phyloP scores from a whole-genome alignment of 1,284 basidiomycete species.

The Pyrrhoderma noxium region DNA sequence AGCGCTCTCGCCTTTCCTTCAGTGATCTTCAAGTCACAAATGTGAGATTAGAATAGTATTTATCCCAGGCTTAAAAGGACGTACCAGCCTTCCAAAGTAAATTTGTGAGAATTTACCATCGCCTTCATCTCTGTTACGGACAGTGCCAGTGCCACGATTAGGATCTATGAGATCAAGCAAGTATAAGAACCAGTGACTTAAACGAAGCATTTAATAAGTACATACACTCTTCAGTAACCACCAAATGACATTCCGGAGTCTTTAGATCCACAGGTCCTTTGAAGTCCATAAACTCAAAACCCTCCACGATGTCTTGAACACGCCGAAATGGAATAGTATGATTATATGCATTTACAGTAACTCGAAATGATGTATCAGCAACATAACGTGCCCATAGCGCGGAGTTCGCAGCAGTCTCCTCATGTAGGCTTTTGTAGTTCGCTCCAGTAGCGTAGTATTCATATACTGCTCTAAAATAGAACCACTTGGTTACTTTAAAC shows the following conservation, averaged over 20 bases:
- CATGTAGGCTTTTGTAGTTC: conserved; percentile 67
- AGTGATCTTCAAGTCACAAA: conserved; percentile 43
- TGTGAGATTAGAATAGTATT: not conserved
- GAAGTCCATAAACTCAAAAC: conserved; percentile 83
- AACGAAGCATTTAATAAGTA: not conserved
- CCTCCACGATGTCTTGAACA: conserved; percentile 67
- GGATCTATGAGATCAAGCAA: conserved; percentile 34
- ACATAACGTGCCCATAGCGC: conserved; percentile 56
- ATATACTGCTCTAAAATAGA: conserved; percentile 55
- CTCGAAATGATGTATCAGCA: conserved; percentile 69
- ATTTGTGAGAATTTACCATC: conserved; percentile 64
- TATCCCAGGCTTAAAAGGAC: conserved; percentile 34
- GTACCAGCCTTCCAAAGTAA: conserved; percentile 81
- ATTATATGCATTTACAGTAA: conserved; percentile 73
- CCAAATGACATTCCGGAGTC: conserved; percentile 70
- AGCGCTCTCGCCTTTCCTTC: conserved; percentile 68
- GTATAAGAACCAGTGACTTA: not conserved
- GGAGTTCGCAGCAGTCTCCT: conserved; percentile 39
- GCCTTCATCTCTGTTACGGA: conserved; percentile 44
- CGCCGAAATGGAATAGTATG: conserved; percentile 62
- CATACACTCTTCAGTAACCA: conserved; percentile 89
- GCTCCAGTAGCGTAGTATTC: conserved; percentile 68
- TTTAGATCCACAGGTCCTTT: conserved; percentile 81
- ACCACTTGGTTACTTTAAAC: conserved; percentile 5
- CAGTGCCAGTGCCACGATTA: conserved; percentile 35